A percentile compares a stretch with the other conserved stretches of the same genome.
These are phyloP conservation scores for Ochetophila trinervis DNA, from an alignment of 306 rosid genomes.

Conservation along the genomic window DNA sequence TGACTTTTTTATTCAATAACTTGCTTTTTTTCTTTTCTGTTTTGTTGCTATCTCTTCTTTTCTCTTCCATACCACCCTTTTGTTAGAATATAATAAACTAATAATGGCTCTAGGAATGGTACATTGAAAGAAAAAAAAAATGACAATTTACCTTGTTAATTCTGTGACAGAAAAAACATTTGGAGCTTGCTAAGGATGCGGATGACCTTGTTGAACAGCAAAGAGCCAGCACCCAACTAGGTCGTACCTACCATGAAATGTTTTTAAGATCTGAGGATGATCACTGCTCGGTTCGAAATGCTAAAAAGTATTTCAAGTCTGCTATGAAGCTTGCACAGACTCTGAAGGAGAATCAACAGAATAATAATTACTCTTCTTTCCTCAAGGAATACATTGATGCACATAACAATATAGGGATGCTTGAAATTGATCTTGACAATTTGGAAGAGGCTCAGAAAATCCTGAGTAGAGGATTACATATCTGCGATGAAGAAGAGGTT, in stretches of 20 bases:
- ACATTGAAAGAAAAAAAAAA: neutral
- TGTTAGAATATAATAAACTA: neutral
- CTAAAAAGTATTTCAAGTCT: conserved; percentile 69
- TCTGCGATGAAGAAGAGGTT: conserved; percentile 84
- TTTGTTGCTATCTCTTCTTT: neutral
- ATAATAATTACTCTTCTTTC: conserved; percentile 34
- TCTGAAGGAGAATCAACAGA: conserved; percentile 61
- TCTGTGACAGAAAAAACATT: conserved; percentile 60
- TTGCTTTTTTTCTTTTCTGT: neutral
- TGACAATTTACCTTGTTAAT: neutral
- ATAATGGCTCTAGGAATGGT: neutral
- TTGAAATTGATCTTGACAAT: conserved; percentile 83
- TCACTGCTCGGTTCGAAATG: conserved; percentile 56
- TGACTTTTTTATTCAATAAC: no score
- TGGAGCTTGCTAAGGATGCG: conserved; percentile 71
- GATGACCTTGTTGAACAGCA: conserved; percentile 76
- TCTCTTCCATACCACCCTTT: no score
- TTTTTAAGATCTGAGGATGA: conserved; percentile 54
- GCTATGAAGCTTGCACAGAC: conserved; percentile 67
- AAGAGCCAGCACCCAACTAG: conserved; percentile 84
- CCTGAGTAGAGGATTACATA: conserved; percentile 48
- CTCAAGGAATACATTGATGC: conserved; percentile 81
- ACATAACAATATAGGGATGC: conserved; percentile 79
- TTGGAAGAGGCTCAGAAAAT: conserved; percentile 59
- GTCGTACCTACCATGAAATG: conserved; percentile 77